phyloP scores from a whole-genome alignment of 129 eudicot genomes.

The Sambucus nigra region DNA sequence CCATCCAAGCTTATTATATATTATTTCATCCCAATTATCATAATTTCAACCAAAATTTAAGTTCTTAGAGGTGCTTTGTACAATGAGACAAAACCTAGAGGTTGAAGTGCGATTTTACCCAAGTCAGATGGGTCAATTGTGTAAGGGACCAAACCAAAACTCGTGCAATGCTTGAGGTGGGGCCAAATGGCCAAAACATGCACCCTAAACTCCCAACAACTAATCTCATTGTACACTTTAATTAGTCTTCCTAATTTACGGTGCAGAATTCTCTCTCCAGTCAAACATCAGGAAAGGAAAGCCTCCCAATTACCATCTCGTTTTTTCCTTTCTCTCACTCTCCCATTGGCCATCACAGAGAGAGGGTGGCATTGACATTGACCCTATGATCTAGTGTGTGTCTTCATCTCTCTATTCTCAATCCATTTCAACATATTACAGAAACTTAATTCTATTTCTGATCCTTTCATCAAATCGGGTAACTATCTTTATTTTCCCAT shows the following conservation, averaged over 20 bases:
- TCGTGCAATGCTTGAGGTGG: too few species aligned
- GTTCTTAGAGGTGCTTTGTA: too few species aligned
- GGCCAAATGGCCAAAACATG: too few species aligned
- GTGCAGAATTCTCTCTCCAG: background rate
- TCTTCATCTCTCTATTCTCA: background rate
- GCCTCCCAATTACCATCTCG: background rate
- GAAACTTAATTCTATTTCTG: background rate
- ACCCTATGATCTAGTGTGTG: constrained; percentile 5
- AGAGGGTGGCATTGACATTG: constrained; percentile 3
- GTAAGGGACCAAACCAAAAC: too few species aligned
- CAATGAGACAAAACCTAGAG: too few species aligned
- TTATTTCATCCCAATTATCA: too few species aligned
- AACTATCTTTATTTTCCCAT: constrained; percentile 9
- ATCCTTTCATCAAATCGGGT: constrained; percentile 9
- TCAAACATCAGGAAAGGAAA: constrained; percentile 2
- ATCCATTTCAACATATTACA: background rate
- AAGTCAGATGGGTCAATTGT: too few species aligned
- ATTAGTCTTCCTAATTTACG: constrained; percentile 3
- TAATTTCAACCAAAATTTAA: too few species aligned
- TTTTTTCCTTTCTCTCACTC: background rate
- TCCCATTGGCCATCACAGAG: background rate
- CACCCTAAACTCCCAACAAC: too few species aligned
- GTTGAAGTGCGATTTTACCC: too few species aligned
- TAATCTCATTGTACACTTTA: background rate
- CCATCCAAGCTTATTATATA: too few species aligned